Conservation (phyloP, 2,329 filamentous ascomycete genomes). For the Diaporthe vexans region DNA sequence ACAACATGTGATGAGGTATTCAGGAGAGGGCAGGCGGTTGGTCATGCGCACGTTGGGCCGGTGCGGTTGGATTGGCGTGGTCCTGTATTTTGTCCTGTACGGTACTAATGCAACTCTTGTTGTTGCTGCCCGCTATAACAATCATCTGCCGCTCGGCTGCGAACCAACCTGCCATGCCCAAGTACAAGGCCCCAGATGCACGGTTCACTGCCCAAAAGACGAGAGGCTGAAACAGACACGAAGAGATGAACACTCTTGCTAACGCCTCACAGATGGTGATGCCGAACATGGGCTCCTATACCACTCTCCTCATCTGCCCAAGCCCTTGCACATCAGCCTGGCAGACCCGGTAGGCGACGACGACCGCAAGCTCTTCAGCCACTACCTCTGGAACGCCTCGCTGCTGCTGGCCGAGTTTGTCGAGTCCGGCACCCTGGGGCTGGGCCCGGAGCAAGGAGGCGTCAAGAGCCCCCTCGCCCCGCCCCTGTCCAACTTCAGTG, state of each 20-base stretch:
- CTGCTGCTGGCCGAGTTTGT: conserved; percentile 69
- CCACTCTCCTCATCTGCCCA: conserved; percentile 64
- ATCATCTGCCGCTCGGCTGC: neutral
- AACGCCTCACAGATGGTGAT: conserved; percentile 64
- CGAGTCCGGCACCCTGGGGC: conserved; percentile 61
- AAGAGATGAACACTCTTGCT: neutral
- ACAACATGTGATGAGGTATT: neutral
- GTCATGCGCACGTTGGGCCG: neutral
- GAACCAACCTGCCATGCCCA: neutral
- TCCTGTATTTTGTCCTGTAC: neutral
- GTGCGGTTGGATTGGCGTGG: neutral
- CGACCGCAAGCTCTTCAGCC: conserved; percentile 74
- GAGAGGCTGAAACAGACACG: neutral
- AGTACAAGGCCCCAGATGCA: neutral
- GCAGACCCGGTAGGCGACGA: conserved; percentile 64
- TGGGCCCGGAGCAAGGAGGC: conserved; percentile 36
- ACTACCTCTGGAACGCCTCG: conserved; percentile 81
- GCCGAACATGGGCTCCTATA: conserved; percentile 71
- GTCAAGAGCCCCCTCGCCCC: conserved; percentile 31
- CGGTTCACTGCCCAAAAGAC: neutral
- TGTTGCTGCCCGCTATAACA: neutral
- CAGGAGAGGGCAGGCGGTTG: neutral
- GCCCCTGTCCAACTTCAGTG: conserved; percentile 55
- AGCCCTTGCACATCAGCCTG: conserved; percentile 60
- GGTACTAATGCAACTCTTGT: neutral